phyloP scores from a whole-genome alignment of 495 filamentous ascomycete species.

The Hapsidospora chrysogenum region DNA sequence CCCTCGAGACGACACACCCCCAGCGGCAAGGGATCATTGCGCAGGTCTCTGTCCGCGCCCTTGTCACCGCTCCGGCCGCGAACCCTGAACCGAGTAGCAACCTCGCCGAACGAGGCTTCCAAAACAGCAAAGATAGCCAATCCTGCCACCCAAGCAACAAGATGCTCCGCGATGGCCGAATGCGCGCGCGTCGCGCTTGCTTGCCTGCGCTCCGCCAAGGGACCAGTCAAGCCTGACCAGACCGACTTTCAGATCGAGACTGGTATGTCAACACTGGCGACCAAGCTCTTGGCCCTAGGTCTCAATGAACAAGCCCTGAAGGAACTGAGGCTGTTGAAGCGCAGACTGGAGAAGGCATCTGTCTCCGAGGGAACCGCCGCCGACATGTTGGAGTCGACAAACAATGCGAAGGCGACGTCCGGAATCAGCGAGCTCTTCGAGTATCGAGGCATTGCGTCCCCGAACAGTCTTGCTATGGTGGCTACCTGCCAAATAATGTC shows the following conservation, averaged over 20 bases:
- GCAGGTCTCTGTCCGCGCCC: constrained; percentile 25
- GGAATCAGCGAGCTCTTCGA: constrained; percentile 44
- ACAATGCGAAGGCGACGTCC: constrained; percentile 9
- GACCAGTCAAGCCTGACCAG: constrained; percentile 24
- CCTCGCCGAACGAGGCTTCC: constrained; percentile 21
- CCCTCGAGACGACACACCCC: constrained; percentile 8
- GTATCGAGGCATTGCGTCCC: constrained; percentile 21
- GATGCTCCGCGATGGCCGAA: constrained; percentile 39
- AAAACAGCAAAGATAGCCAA: constrained; percentile 9
- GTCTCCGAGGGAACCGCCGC: background rate
- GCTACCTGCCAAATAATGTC: constrained; percentile 29
- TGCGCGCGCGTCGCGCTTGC: constrained; percentile 63
- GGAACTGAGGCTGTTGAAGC: constrained; percentile 56
- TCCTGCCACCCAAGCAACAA: constrained; percentile 10
- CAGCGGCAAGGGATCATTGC: constrained; percentile 9
- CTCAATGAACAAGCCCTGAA: constrained; percentile 61
- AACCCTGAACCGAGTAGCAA: constrained; percentile 33
- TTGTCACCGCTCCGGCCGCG: constrained; percentile 34
- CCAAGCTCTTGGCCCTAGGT: constrained; percentile 53
- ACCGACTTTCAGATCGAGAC: constrained; percentile 65
- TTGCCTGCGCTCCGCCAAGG: constrained; percentile 44
- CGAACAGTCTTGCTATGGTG: constrained; percentile 24
- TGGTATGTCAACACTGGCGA: constrained; percentile 61
- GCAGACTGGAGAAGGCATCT: constrained; percentile 34
- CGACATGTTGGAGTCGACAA: constrained; percentile 8